Evolutionary conservation across 441 rosid species (phyloP).

Genomic region (Omphalea diandra): DNA sequence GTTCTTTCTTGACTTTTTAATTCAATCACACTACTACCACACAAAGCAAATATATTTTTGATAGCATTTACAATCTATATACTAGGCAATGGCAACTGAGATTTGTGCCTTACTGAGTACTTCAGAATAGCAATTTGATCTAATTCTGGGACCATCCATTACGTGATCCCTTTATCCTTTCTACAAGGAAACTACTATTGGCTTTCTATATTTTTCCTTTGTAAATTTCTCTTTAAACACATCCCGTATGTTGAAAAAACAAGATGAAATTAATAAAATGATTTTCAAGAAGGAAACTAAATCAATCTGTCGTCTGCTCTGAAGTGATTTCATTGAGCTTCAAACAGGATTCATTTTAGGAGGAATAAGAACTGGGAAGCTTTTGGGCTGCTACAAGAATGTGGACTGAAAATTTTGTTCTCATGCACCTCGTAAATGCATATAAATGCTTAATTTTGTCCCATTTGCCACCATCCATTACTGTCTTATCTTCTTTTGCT

Average conservation of each 20-base stretch:
- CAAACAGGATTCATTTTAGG: background rate
- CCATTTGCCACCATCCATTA: background rate
- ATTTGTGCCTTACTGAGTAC: background rate
- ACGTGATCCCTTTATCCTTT: background rate
- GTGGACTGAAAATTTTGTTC: background rate
- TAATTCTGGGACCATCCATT: background rate
- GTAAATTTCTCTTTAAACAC: background rate
- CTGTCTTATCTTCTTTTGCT: background rate
- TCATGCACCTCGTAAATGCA: background rate
- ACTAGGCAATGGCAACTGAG: background rate
- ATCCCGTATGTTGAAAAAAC: background rate
- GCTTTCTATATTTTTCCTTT: background rate
- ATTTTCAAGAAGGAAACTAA: background rate
- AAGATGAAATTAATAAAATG: background rate
- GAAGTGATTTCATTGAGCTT: background rate
- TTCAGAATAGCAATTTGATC: background rate
- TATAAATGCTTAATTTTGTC: background rate
- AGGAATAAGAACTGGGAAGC: background rate
- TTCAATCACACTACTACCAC: background rate
- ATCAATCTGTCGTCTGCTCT: background rate
- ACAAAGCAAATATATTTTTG: background rate
- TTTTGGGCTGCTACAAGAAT: background rate
- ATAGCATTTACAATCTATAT: background rate
- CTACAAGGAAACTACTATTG: background rate
- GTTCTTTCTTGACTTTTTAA: slow-evolving; percentile 33